Conservation (phyloP, 2,329 filamentous ascomycete species). For the Drechslerella coelobrocha region DNA sequence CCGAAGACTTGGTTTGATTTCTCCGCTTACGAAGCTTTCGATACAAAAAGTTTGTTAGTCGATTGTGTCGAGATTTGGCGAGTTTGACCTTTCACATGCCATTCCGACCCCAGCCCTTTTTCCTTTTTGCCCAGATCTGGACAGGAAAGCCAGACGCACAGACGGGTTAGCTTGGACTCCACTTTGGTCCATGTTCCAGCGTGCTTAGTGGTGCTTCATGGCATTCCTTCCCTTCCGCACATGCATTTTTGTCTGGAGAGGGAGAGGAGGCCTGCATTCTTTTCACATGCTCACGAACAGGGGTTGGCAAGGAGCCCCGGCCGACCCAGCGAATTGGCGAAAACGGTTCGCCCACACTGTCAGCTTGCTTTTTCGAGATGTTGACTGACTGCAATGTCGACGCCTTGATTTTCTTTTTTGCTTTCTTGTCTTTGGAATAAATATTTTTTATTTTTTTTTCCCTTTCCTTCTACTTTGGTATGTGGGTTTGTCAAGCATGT, state of each 20-base stretch:
- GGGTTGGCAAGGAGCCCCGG: neutral
- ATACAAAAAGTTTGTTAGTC: neutral
- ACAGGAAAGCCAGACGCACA: neutral
- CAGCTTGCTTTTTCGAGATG: neutral
- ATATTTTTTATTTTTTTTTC: constrained; percentile 2
- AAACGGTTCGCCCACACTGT: constrained; percentile 36
- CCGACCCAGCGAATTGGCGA: constrained; percentile 33
- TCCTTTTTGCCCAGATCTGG: neutral
- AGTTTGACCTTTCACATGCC: neutral
- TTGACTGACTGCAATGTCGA: neutral
- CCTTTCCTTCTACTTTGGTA: neutral
- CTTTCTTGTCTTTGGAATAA: constrained; percentile 5
- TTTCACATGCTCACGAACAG: neutral
- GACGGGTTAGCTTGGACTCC: too few species aligned
- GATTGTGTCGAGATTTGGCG: too few species aligned
- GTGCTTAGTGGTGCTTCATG: too few species aligned
- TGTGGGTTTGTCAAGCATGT: too few species aligned
- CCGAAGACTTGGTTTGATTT: too few species aligned
- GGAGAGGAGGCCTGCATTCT: too few species aligned
- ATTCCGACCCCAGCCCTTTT: neutral
- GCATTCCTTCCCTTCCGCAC: constrained; percentile 35
- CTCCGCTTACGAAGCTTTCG: neutral
- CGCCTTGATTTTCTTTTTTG: neutral
- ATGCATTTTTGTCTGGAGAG: constrained; percentile 14
- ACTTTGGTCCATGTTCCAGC: too few species aligned